A percentile compares a stretch with the other conserved stretches of the same genome.
Evolutionary conservation across 768 basidiomycete species (phyloP).

Genomic region (Kondoa subrosea): DNA sequence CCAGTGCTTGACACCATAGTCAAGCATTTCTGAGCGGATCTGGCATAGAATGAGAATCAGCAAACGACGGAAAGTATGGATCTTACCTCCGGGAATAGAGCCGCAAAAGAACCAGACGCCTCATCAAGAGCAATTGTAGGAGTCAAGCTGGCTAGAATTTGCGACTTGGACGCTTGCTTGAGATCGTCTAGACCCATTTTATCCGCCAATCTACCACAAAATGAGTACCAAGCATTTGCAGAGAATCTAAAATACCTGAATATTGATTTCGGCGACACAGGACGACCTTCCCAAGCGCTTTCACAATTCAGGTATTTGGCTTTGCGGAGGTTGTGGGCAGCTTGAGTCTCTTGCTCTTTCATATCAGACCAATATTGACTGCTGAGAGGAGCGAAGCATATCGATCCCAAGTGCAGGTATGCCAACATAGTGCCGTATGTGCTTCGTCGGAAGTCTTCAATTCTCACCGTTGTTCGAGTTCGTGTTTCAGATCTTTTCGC

Average conservation of each 20-base stretch:
- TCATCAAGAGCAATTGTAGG: neutral
- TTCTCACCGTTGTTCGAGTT: neutral
- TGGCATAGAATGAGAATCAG: neutral
- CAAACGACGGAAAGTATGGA: neutral
- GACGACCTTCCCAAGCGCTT: neutral
- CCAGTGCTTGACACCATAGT: neutral
- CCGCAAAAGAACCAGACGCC: neutral
- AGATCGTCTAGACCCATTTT: neutral
- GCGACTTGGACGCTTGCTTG: neutral
- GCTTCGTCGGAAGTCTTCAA: neutral
- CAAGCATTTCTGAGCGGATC: neutral
- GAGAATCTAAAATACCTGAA: neutral
- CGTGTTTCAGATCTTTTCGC: neutral
- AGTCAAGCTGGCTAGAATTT: neutral
- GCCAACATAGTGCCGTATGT: neutral
- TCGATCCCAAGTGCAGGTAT: neutral
- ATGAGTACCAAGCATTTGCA: neutral
- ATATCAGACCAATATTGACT: neutral
- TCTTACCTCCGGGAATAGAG: neutral
- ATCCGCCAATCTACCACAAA: neutral
- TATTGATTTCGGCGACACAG: neutral
- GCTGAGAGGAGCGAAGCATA: neutral
- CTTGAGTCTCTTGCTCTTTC: neutral
- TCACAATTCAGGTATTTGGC: neutral
- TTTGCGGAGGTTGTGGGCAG: neutral